Evolutionary conservation across 192 early-diverging fungal species (phyloP).

Genomic region (Linnemannia schmuckeri): DNA sequence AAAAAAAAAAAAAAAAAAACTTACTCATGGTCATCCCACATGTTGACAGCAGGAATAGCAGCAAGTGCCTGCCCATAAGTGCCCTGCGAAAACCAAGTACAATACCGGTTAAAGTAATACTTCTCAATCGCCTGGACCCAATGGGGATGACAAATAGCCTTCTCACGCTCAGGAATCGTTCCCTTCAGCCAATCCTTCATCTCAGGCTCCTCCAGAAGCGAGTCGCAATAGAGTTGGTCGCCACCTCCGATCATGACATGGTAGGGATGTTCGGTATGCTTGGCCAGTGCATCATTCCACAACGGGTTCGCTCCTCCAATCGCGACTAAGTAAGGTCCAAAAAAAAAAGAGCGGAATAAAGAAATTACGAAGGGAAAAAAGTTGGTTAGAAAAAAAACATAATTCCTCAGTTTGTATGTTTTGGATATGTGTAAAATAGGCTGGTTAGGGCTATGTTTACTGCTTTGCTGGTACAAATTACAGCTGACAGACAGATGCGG

Average conservation of each 20-base stretch:
- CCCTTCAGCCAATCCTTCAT: slow-evolving; percentile 70
- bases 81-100: slow-evolving; percentile 51
- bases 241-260: slow-evolving; percentile 82
- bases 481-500: neutral
- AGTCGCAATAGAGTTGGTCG: slow-evolving; percentile 80
- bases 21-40: slow-evolving; percentile 87
- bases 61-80: slow-evolving; percentile 70
- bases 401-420: neutral
- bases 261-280: slow-evolving; percentile 71
- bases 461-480: neutral
- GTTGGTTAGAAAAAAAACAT: slow-evolving; percentile 15
- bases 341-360: slow-evolving; percentile 19
- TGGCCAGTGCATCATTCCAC: slow-evolving; percentile 76
- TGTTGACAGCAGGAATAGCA: slow-evolving; percentile 78
- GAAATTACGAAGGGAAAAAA: slow-evolving; percentile 20
- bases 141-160: slow-evolving; percentile 18
- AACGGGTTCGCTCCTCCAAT: slow-evolving; percentile 62
- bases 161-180: slow-evolving; percentile 54
- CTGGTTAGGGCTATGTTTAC: neutral
- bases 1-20: slow-evolving; percentile 19
- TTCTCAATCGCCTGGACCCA: slow-evolving; percentile 36
- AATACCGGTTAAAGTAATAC: slow-evolving; percentile 53
- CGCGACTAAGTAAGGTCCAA: slow-evolving; percentile 58
- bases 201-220: slow-evolving; percentile 65
- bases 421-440: neutral